Evolutionary conservation across 768 basidiomycete species (phyloP).

Genomic region (Cystobasidium tubakii): DNA sequence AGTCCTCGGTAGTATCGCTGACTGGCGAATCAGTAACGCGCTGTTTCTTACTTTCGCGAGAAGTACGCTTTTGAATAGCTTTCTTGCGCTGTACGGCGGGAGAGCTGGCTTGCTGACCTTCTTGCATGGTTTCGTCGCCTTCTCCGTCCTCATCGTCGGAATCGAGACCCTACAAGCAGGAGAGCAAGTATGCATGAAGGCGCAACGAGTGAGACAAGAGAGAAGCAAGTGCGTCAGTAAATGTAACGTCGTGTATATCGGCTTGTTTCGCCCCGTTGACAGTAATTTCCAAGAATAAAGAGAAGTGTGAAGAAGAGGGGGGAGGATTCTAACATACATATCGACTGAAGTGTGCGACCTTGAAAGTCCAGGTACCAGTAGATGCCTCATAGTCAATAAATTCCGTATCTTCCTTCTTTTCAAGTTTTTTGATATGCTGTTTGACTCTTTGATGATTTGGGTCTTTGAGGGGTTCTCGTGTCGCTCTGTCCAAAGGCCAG

Average conservation of each 20-base stretch:
- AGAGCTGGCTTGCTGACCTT: neutral
- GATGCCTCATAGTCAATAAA: conserved; percentile 73
- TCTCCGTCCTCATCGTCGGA: conserved; percentile 33
- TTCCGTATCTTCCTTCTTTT: conserved; percentile 74
- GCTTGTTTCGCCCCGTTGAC: neutral
- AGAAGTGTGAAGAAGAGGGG: neutral
- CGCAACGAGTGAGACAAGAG: neutral
- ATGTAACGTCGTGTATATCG: neutral
- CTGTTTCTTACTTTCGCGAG: neutral
- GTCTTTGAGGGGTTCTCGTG: conserved; percentile 82
- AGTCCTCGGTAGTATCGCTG: conserved; percentile 13
- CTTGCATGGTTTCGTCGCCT: conserved; percentile 16
- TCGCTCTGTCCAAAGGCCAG: conserved; percentile 86
- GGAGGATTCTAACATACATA: conserved; percentile 34
- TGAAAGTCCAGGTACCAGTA: conserved; percentile 87
- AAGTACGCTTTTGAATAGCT: neutral
- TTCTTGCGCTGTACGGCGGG: conserved; percentile 20
- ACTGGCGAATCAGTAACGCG: neutral
- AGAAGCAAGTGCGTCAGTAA: neutral
- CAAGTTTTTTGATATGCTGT: conserved; percentile 69
- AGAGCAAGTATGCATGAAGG: neutral
- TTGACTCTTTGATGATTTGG: conserved; percentile 62
- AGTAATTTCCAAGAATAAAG: neutral
- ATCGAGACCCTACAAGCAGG: neutral
- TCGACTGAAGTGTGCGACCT: conserved; percentile 74